Evolutionary conservation across 352 stramenopile species (phyloP).

Genomic region (Hyaloperonospora brassicae): DNA sequence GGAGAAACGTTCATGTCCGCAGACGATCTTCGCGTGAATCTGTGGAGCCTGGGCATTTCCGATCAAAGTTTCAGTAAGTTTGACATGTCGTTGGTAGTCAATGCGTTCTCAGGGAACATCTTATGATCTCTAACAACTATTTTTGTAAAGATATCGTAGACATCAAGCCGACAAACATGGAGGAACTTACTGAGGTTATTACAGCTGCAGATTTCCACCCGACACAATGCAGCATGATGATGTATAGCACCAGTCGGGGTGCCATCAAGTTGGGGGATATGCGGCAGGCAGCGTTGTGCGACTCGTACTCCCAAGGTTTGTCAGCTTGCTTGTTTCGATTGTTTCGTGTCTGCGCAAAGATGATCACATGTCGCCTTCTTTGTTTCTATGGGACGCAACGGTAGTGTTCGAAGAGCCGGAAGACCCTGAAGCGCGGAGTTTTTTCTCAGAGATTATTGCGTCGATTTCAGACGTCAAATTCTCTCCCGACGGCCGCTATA

Average conservation of each 20-base stretch:
- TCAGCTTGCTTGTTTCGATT: not conserved
- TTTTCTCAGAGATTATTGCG: constrained; percentile 94
- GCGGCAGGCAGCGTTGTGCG: constrained; percentile 83
- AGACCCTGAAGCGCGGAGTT: constrained; percentile 77
- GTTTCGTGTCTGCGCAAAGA: too few relatives aligned
- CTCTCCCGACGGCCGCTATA: constrained; percentile 89
- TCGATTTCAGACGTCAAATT: constrained; percentile 94
- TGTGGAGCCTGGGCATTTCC: constrained; percentile 89
- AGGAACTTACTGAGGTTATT: constrained; percentile 95
- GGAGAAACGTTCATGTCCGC: constrained; percentile 93
- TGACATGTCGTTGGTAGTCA: not conserved
- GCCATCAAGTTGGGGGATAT: constrained; percentile 91
- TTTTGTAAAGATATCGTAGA: constrained; percentile 87
- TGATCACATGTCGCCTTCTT: not conserved
- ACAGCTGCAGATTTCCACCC: constrained; percentile 92
- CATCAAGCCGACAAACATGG: constrained; percentile 96
- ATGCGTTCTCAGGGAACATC: not conserved
- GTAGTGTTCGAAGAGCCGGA: constrained; percentile 79
- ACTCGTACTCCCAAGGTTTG: constrained; percentile 69
- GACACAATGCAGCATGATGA: constrained; percentile 90
- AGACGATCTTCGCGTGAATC: constrained; percentile 93
- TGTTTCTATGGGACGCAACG: not conserved
- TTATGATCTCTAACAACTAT: constrained; percentile 1
- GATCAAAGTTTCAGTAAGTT: constrained; percentile 87
- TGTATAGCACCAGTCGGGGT: constrained; percentile 91